phyloP scores from a whole-genome alignment of 2,329 filamentous ascomycete genomes.

The Aaosphaeria arxii region DNA sequence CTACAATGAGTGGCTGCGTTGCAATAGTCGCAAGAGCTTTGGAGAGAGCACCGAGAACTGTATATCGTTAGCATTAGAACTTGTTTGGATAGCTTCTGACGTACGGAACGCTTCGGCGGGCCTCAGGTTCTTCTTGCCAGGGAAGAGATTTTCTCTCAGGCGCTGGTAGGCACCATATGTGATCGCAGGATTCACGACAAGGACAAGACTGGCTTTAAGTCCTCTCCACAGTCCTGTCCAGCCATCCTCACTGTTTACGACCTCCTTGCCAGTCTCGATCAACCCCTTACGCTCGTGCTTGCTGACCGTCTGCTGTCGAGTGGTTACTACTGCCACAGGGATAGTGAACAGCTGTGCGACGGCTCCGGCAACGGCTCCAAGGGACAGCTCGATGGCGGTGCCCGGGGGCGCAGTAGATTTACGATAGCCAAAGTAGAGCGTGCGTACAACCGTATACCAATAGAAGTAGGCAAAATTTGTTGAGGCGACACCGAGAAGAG shows the following conservation, averaged over 20 bases:
- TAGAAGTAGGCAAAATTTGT: slow-evolving; percentile 99
- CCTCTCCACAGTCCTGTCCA: slow-evolving; percentile 89
- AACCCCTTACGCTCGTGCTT: slow-evolving; percentile 83
- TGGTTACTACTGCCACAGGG: slow-evolving; percentile 91
- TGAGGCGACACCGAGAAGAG: slow-evolving; percentile 86
- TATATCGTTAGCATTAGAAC: neutral
- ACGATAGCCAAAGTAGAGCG: slow-evolving; percentile 65
- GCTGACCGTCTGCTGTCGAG: slow-evolving; percentile 88
- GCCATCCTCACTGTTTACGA: slow-evolving; percentile 87
- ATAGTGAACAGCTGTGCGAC: slow-evolving; percentile 95
- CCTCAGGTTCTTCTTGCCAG: slow-evolving; percentile 70
- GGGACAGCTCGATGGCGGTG: slow-evolving; percentile 75
- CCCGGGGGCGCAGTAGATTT: slow-evolving; percentile 64
- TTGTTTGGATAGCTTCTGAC: slow-evolving; percentile 37
- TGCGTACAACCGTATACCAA: slow-evolving; percentile 90
- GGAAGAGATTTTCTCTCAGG: slow-evolving; percentile 73
- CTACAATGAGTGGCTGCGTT: slow-evolving; percentile 94
- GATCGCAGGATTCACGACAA: slow-evolving; percentile 95
- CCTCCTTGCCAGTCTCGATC: slow-evolving; percentile 81
- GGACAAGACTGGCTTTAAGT: slow-evolving; percentile 89
- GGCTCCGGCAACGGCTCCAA: slow-evolving; percentile 86
- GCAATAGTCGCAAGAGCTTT: slow-evolving; percentile 88
- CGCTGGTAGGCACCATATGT: slow-evolving; percentile 97
- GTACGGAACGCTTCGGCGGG: slow-evolving; percentile 89
- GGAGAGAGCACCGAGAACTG: slow-evolving; percentile 87